Evolutionary conservation across 495 filamentous ascomycete species (phyloP), one percentile per base, ranked within the genome.

Genomic region (Evansstolkia leycettana): DNA sequence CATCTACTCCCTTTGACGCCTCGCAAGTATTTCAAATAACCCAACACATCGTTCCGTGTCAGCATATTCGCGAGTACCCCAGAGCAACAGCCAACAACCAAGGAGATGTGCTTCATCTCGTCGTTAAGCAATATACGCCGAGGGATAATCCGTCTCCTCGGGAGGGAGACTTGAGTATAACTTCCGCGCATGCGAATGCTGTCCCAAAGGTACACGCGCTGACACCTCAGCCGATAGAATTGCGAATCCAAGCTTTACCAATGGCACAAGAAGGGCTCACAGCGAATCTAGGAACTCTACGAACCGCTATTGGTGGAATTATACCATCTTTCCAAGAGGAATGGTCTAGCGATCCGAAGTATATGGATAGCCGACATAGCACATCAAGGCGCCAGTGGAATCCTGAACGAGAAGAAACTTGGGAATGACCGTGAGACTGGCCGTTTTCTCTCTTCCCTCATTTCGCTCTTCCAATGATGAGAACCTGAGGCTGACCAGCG

Each of bases 361-460:
- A 78, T 87, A 41, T 85, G 78, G 77, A 82, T 83, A 28, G 71
- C 76, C 32, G 82, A 87, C 54, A 64, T 71, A 15, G 64, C 70
- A 20, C 64, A 75, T 37, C 77, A 84, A 55, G 79, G 78, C 14
- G 66, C 62, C 31, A 75, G 69, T 37, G 75, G 72, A 13, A 47
- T 76, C 12, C 47, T 84, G n/a, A 86, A 87, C 51, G 75, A 82
- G 41, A 35, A 44, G 7, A 48, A 57, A 7, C 60, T 81, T 3
- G 80, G 80, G 12, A 70, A 82, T 48, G 80, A 86, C 46, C 78
- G 76, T 11, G 3, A 17, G 18, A 7, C n/a, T n/a, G n/a, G n/a
- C n/a, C n/a, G n/a, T n/a, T n/a, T n/a, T n/a, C n/a, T n/a, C n/a
- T n/a, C n/a, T n/a, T n/a, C 24, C n/a, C n/a, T 26, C n/a, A 26